Evolutionary conservation across 2,329 filamentous ascomycete genomes (phyloP).

Genomic region (Fusarium sarcochroum): DNA sequence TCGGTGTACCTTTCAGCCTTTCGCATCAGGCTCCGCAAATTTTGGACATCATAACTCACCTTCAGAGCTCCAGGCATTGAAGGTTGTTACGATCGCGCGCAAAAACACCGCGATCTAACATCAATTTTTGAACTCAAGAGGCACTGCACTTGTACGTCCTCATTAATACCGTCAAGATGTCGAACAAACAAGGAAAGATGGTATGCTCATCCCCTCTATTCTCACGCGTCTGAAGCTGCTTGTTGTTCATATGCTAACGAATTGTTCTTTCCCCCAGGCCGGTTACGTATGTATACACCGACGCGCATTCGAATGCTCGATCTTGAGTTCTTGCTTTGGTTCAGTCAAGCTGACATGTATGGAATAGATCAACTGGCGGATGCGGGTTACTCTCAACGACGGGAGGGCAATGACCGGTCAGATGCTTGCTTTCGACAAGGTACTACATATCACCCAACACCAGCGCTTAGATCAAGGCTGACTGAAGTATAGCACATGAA

Average conservation of each 20-base stretch:
- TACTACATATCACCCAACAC: slow-evolving; percentile 54
- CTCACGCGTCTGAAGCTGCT: slow-evolving; percentile 50
- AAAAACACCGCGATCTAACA: slow-evolving; percentile 56
- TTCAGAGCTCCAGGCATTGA: slow-evolving; percentile 62
- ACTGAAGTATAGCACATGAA: slow-evolving; percentile 87
- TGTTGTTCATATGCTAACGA: slow-evolving; percentile 72
- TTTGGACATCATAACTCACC: slow-evolving; percentile 58
- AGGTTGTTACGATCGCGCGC: slow-evolving; percentile 57
- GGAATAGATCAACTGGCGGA: slow-evolving; percentile 95
- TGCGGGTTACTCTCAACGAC: slow-evolving; percentile 96
- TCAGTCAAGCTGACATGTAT: slow-evolving; percentile 28
- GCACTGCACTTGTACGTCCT: slow-evolving; percentile 52
- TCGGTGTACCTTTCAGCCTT: slow-evolving; percentile 56
- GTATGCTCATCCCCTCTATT: slow-evolving; percentile 68
- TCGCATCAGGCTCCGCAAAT: slow-evolving; percentile 62
- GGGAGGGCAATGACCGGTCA: slow-evolving; percentile 96
- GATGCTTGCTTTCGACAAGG: slow-evolving; percentile 99
- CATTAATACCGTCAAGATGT: slow-evolving; percentile 52
- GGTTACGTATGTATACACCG: slow-evolving; percentile 73
- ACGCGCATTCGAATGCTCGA: slow-evolving; percentile 19
- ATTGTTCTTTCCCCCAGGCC: slow-evolving; percentile 68
- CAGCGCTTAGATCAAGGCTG: slow-evolving; percentile 17
- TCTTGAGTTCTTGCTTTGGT: background rate
- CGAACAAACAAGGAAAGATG: slow-evolving; percentile 98
- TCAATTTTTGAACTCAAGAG: slow-evolving; percentile 61